These are phyloP conservation scores for Limonium bicolor DNA, from an alignment of 148 eudicot genomes.

Conservation along the genomic window DNA sequence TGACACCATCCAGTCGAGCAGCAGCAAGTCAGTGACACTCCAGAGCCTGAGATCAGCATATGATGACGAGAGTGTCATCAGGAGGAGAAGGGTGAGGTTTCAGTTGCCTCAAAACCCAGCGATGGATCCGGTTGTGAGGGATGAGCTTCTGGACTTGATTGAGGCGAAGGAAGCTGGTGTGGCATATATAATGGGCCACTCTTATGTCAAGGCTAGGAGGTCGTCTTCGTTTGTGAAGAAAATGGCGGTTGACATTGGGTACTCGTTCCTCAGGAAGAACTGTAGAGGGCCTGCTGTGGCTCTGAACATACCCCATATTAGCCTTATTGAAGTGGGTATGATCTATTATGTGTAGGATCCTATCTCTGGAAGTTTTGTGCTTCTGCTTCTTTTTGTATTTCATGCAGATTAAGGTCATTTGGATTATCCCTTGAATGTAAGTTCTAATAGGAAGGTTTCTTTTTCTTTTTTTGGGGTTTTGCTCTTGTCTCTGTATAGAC, in stretches of 20 bases:
- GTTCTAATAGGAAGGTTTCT: no score
- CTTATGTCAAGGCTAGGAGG: constrained; percentile 73
- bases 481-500: no score
- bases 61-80: constrained; percentile 48
- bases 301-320: constrained; percentile 88
- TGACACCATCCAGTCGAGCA: constrained; percentile 30
- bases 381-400: no score
- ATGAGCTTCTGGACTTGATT: constrained; percentile 69
- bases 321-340: constrained; percentile 96
- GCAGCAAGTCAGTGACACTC: constrained; percentile 64
- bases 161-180: constrained; percentile 91
- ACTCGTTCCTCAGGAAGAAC: constrained; percentile 83
- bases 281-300: constrained; percentile 93
- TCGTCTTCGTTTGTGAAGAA: constrained; percentile 58
- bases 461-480: no score
- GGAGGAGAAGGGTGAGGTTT: constrained; percentile 55
- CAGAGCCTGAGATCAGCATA: constrained; percentile 65
- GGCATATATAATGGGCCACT: constrained; percentile 90
- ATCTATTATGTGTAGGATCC: constrained; percentile 90
- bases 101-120: constrained; percentile 38
- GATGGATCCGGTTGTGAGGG: constrained; percentile 48
- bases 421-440: no score
- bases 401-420: no score
- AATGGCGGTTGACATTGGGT: constrained; percentile 71
- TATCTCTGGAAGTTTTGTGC: no score